These are phyloP conservation scores for Penicillium frequentans DNA, from an alignment of 2,329 filamentous ascomycete genomes.

Conservation along the genomic window DNA sequence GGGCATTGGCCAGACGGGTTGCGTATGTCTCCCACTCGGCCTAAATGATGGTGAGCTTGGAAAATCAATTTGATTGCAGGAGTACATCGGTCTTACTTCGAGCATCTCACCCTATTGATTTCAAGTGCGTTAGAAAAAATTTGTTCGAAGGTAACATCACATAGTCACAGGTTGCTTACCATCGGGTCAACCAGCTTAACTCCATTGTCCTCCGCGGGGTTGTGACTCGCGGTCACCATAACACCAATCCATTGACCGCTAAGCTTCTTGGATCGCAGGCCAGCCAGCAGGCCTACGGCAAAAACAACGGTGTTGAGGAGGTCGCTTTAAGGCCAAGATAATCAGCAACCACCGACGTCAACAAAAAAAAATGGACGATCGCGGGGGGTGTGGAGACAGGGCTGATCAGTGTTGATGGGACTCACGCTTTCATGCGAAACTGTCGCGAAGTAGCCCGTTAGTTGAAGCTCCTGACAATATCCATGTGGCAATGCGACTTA, in stretches of 20 bases:
- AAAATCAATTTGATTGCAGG: not conserved
- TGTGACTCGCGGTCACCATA: constrained; percentile 95
- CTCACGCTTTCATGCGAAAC: constrained; percentile 72
- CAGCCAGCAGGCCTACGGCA: constrained; percentile 84
- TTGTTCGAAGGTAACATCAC: not conserved
- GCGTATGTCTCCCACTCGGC: constrained; percentile 87
- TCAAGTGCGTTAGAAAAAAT: not conserved
- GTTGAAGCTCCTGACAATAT: not conserved
- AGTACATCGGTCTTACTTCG: constrained; percentile 58
- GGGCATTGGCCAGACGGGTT: constrained; percentile 83
- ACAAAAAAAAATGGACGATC: constrained; percentile 27
- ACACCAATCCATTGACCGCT: constrained; percentile 90
- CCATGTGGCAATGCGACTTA: constrained; percentile 41
- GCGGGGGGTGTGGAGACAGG: constrained; percentile 31
- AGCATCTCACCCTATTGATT: constrained; percentile 79
- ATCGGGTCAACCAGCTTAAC: constrained; percentile 96
- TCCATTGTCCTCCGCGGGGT: constrained; percentile 84
- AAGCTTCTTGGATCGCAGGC: constrained; percentile 84
- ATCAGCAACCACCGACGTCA: constrained; percentile 33
- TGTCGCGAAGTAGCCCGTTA: constrained; percentile 32
- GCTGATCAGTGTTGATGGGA: constrained; percentile 26
- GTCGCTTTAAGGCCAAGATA: constrained; percentile 51
- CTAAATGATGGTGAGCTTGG: constrained; percentile 37
- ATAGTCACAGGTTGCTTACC: constrained; percentile 44
- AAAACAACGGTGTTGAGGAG: constrained; percentile 91